Base-by-base conservation (phyloP, 225 moss, liverwort and hornwort genomes). In the Physcomitrellopsis africana region DNA sequence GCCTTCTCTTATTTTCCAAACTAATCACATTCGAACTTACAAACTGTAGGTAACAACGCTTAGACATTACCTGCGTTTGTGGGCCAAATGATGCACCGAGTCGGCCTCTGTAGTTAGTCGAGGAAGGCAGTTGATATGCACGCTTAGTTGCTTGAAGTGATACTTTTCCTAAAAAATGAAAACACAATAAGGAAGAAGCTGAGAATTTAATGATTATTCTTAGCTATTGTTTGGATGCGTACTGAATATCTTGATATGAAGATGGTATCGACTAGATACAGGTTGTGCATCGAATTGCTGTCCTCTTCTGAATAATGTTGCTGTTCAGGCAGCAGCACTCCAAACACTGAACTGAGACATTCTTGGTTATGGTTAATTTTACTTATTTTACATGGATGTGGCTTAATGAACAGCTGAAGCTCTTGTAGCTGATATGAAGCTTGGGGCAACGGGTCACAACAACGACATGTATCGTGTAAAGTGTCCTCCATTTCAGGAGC, bases 401-500 rank as follows among this genome's bases (percentile, higher is more conserved):
- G 80, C 32, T 73, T 67, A 78, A 62, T 72, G 77, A 77, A 57
- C 81, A 87, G 85, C 79, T 79, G 90, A 87, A 66, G 51, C 89
- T 53, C 83, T 92, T 58, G 97, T 95, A 73, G 92, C 93, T 55
- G 97, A 95, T 60, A 89, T 99, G 94, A 99, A 93, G 83, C 92
- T 99, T 8, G 97, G 97, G 23, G 86, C 93, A 55, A 81, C 76
- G 52, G 97, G 97, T 64, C 97, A 99, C 77, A 90, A 86, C 67
- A 95, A 99, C 78, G 89, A 94, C 72, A 93, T 83, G 83, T 84
- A 93, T 72, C 89, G 95, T 18, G 76, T 89, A 1, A 95, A 95
- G 73, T 92, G 94, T 66, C 94, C 97, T 60, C 93, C 87, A 51
- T 91, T 99, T 76, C 97, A 99, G 83, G 97, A 94, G 87, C 97